Base-by-base conservation (phyloP, 768 basidiomycete genomes). In the Kwoniella europaea region DNA sequence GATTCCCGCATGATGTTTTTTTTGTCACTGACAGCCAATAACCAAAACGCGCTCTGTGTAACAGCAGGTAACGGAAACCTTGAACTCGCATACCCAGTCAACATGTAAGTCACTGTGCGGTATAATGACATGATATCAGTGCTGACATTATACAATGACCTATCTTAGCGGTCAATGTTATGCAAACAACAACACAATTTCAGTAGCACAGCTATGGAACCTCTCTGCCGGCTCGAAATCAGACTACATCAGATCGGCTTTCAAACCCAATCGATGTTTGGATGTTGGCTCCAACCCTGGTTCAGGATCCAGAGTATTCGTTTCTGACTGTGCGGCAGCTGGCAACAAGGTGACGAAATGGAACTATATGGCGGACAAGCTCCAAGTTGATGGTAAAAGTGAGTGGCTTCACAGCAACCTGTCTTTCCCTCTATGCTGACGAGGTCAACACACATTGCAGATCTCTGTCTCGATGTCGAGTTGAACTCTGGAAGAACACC, bases 291-390 rank as follows among this genome's bases (percentile, higher is more conserved):
- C 58, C 43, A 67, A 67, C 46, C 57, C 57, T 15, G 66, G 66
- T 24, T 56, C 65, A 5, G 65, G 65, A 9, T 65, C 65, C 0
- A n/a, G 54, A 52, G 56, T 59, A 10, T 46, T 59, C 46, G 52
- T 59, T 12, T 35, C 44, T 16, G 56, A 58, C 24, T 63, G 67
- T 24, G 22, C 35, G 15, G 18, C 29, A 46, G 53, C 35, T 46
- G 42, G 52, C 53, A 52, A 42, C 5, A 24, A 24, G 35, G 59
- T 62, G 24, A 54, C 35, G 18, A 60, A 68, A 18, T 68, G 67
- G 67, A 53, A 68, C 24, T 68, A 68, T 29, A 52, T 63, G 58
- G 59, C 46, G 12, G 67, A 68, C 42, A 68, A 68, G 50, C 41
- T 67, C 53, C 54, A 20, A 44, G 41, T 68, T 15, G 44, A 43